phyloP scores from a whole-genome alignment of 306 rosid genomes.

The Pueraria montana region DNA sequence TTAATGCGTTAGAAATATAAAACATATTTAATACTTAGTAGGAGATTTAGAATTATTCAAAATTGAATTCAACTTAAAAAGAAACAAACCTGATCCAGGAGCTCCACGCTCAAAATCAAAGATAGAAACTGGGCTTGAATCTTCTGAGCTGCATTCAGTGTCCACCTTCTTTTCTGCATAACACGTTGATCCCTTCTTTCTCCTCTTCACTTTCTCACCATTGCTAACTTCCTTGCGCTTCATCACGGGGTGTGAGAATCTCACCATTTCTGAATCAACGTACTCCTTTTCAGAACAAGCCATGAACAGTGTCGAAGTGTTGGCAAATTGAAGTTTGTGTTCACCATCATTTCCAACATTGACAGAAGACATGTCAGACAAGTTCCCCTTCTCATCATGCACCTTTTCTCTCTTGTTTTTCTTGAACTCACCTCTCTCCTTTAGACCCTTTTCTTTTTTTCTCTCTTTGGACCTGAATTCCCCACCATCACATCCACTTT shows the following conservation, averaged over 20 bases:
- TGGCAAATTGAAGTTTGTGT: constrained; percentile 33
- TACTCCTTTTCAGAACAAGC: constrained; percentile 22
- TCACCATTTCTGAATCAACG: constrained; percentile 23
- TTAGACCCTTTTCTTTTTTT: constrained; percentile 47
- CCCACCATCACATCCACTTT: constrained; percentile 41
- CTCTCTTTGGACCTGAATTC: constrained; percentile 52
- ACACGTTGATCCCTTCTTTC: constrained; percentile 49
- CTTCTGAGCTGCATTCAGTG: constrained; percentile 68
- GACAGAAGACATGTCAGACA: constrained; percentile 39
- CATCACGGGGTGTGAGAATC: constrained; percentile 33
- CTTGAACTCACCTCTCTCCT: constrained; percentile 45
- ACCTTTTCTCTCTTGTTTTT: constrained; percentile 54
- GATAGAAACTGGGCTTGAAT: constrained; percentile 91
- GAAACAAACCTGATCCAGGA: constrained; percentile 69
- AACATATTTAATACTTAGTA: neutral
- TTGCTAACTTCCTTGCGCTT: constrained; percentile 40
- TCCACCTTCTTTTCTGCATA: constrained; percentile 54
- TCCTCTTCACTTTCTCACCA: constrained; percentile 53
- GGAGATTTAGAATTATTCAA: neutral
- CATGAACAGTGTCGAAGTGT: constrained; percentile 24
- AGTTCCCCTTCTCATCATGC: constrained; percentile 44
- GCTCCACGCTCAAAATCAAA: constrained; percentile 65
- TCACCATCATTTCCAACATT: constrained; percentile 38
- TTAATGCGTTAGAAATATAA: neutral
- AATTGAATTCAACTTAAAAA: constrained; percentile 5